Conservation (phyloP, 768 basidiomycete genomes). For the Austroboletus eburneus region DNA sequence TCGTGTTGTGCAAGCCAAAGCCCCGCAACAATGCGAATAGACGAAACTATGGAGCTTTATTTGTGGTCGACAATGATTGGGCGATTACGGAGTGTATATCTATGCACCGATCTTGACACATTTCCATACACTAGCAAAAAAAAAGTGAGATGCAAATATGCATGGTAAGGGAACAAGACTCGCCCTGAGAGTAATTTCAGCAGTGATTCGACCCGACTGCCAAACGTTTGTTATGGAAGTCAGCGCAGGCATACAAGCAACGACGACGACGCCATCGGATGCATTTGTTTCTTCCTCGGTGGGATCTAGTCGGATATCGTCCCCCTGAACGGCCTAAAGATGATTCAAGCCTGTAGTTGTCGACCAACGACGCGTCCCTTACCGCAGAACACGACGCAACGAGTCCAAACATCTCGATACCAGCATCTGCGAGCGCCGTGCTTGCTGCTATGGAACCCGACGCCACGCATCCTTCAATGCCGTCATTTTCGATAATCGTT, state of each 20-base stretch:
- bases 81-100: constrained; percentile 76
- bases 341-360: too few relatives aligned
- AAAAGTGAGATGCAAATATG: not conserved
- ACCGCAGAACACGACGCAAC: constrained; percentile 83
- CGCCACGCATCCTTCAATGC: constrained; percentile 83
- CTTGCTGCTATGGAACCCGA: constrained; percentile 85
- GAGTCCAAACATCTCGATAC: constrained; percentile 86
- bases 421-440: constrained; percentile 88
- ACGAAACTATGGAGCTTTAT: constrained; percentile 10
- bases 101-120: constrained; percentile 64
- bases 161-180: constrained; percentile 29
- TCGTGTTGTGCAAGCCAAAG: too few relatives aligned
- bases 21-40: not conserved
- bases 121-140: constrained; percentile 56
- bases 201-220: constrained; percentile 68
- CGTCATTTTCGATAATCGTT: constrained; percentile 87
- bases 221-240: constrained; percentile 80
- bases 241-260: constrained; percentile 87
- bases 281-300: constrained; percentile 57
- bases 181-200: constrained; percentile 54
- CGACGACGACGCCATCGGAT: constrained; percentile 63
- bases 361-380: too few relatives aligned
- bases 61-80: constrained; percentile 50
- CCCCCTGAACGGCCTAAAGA: constrained; percentile 49
- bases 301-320: constrained; percentile 77